These are phyloP conservation scores for carrot (Daucus carota) DNA, from an alignment of 129 eudicot species.

Conservation along the genomic window DNA sequence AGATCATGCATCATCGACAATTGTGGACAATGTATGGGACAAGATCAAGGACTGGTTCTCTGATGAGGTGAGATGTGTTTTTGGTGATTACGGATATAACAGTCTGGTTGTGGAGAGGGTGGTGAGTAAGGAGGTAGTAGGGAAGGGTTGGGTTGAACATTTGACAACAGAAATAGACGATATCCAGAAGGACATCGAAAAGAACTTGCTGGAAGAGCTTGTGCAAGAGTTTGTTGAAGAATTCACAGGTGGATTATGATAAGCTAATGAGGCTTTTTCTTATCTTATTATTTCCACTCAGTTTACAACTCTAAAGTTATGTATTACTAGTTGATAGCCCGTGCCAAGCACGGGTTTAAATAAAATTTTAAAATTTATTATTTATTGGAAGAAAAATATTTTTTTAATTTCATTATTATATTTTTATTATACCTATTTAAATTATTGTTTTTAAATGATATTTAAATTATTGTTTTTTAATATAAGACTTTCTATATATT, in stretches of 20 bases:
- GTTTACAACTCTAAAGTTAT: conserved; percentile 27
- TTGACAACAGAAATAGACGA: conserved; percentile 48
- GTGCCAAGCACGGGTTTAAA: no score
- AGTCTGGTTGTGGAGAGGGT: conserved; percentile 62
- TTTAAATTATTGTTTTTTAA: no score
- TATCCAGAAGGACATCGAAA: conserved; percentile 65
- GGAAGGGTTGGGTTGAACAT: conserved; percentile 64
- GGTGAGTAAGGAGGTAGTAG: conserved; percentile 74
- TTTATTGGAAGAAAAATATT: no score
- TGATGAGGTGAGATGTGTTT: conserved; percentile 36
- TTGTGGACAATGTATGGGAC: conserved; percentile 54
- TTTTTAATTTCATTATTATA: no score
- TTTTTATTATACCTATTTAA: no score
- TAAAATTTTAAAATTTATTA: no score
- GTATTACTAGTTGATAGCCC: conserved; percentile 37
- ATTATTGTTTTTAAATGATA: no score
- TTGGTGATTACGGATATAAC: conserved; percentile 42
- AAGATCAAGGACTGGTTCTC: conserved; percentile 56
- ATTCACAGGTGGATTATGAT: conserved; percentile 40
- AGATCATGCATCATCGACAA: conserved; percentile 17
- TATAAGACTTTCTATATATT: no score
- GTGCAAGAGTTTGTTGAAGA: conserved; percentile 65
- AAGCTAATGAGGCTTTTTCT: conserved; percentile 6
- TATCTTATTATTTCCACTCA: conserved; percentile 7
- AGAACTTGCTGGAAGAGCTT: conserved; percentile 72